These are phyloP conservation scores for Vicia sativa DNA, from an alignment of 306 rosid genomes.

Conservation along the genomic window DNA sequence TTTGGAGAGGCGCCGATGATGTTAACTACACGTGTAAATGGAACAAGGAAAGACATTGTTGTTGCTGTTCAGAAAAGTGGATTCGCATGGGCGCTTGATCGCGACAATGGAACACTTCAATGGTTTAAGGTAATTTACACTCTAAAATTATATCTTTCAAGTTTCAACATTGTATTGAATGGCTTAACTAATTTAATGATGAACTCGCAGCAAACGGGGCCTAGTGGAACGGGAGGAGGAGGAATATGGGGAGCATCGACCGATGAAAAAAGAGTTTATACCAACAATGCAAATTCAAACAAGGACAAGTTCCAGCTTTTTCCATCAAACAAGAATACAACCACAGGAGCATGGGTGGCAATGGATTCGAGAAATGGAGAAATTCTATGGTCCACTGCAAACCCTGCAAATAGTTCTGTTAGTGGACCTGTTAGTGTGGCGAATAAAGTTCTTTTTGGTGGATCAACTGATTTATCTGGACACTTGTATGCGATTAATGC, in stretches of 20 bases:
- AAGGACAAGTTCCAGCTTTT: constrained; percentile 54
- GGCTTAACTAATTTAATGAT: not conserved
- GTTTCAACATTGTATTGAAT: not conserved
- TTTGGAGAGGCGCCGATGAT: constrained; percentile 70
- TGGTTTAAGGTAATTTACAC: constrained; percentile 47
- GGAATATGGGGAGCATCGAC: constrained; percentile 70
- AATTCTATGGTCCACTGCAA: constrained; percentile 58
- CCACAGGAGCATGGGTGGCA: constrained; percentile 74
- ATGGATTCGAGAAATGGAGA: constrained; percentile 53
- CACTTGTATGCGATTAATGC: constrained; percentile 55
- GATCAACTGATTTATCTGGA: constrained; percentile 50
- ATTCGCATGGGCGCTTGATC: constrained; percentile 65
- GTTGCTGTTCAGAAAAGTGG: constrained; percentile 76
- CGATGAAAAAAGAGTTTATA: constrained; percentile 57
- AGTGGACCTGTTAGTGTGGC: constrained; percentile 63
- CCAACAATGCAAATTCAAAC: constrained; percentile 56
- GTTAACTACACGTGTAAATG: constrained; percentile 42
- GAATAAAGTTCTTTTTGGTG: constrained; percentile 63
- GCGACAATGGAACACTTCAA: constrained; percentile 47
- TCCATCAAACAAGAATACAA: constrained; percentile 51
- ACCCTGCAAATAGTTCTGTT: constrained; percentile 45
- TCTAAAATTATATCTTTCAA: not conserved
- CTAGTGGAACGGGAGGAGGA: constrained; percentile 62
- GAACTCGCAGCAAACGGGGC: constrained; percentile 56
- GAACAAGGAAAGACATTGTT: constrained; percentile 48